Conservation (phyloP, 208 protist species). For the Phytomonas serpens region DNA sequence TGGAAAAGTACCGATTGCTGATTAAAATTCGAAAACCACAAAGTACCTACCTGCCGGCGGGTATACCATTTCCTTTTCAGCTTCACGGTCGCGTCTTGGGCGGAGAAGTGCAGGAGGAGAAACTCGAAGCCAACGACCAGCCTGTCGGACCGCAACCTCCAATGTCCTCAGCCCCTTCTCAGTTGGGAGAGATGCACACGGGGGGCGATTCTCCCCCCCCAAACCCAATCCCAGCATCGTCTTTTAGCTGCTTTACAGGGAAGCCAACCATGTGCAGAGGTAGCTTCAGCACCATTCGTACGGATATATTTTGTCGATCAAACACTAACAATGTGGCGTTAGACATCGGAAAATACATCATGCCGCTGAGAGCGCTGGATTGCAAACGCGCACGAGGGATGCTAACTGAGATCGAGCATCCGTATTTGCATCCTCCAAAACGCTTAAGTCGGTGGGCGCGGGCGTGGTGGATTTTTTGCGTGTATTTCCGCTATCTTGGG, state of each 20-base stretch:
- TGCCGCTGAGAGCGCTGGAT: background rate
- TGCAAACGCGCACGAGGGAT: background rate
- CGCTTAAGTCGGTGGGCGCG: background rate
- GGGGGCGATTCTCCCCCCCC: background rate
- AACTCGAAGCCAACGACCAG: background rate
- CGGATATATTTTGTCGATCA: background rate
- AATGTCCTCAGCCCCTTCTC: too few relatives aligned
- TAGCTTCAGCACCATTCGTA: background rate
- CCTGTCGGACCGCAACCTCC: background rate
- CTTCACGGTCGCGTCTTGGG: slow-evolving; percentile 15
- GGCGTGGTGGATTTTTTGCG: slow-evolving; percentile 14
- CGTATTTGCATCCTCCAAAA: background rate
- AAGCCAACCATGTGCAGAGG: background rate
- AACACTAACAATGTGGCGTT: background rate
- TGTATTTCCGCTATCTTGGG: slow-evolving; percentile 23
- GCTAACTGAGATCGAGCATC: background rate
- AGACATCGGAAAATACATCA: background rate
- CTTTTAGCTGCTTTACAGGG: background rate
- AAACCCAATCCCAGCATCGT: background rate
- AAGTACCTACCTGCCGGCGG: slow-evolving; percentile 12
- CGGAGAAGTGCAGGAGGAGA: background rate
- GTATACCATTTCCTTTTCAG: slow-evolving; percentile 33
- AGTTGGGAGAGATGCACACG: too few relatives aligned
- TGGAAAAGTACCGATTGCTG: background rate
- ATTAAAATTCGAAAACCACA: background rate